These are phyloP conservation scores for Jatropha podagrica DNA, from an alignment of 441 rosid genomes.

Conservation along the genomic window DNA sequence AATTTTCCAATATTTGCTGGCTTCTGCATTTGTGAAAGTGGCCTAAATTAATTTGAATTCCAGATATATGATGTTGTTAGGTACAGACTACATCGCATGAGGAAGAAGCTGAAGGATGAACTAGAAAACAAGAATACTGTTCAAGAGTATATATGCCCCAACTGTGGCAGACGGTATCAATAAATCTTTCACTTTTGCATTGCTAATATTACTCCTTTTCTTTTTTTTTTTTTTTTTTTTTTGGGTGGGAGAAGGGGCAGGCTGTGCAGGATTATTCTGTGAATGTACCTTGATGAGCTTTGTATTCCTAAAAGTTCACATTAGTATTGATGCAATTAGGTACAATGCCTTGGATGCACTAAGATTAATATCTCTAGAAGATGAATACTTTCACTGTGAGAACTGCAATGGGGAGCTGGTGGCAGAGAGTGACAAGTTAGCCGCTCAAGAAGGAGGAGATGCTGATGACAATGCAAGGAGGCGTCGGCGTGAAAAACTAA, in stretches of 20 bases:
- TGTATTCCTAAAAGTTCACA: constrained; percentile 16
- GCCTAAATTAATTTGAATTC: constrained; percentile 26
- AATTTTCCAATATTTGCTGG: background rate
- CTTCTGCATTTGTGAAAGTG: constrained; percentile 22
- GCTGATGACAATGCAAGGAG: constrained; percentile 91
- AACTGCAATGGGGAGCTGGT: constrained; percentile 88
- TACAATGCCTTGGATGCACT: constrained; percentile 90
- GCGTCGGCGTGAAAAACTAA: constrained; percentile 74
- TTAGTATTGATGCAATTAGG: constrained; percentile 39
- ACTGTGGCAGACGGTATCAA: constrained; percentile 74
- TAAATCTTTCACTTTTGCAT: constrained; percentile 18
- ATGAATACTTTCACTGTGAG: constrained; percentile 87
- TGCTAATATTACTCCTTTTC: background rate
- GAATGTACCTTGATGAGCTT: background rate
- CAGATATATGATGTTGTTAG: constrained; percentile 89
- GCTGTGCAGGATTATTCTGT: background rate
- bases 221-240: background rate
- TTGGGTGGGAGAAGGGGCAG: background rate
- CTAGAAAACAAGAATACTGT: constrained; percentile 83
- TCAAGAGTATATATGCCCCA: constrained; percentile 89
- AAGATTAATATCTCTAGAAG: constrained; percentile 61
- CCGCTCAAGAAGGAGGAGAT: constrained; percentile 79
- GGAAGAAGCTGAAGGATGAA: constrained; percentile 82
- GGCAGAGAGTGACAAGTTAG: constrained; percentile 85
- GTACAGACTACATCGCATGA: constrained; percentile 69